Conservation (phyloP, 106 monocot species). For the Acanthochlamys bracteata region DNA sequence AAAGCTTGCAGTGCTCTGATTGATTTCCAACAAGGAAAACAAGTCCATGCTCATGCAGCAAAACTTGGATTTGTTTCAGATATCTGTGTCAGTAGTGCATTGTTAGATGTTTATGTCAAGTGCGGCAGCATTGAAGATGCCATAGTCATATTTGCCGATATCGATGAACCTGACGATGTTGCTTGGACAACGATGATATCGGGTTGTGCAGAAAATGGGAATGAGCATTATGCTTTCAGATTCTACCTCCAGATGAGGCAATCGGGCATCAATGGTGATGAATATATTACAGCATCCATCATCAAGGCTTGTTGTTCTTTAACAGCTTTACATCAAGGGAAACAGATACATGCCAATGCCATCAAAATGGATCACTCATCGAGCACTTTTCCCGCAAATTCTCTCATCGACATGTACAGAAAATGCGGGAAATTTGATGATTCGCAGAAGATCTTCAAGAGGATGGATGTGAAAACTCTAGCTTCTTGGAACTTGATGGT, state of each 20-base stretch:
- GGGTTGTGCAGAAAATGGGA: slow-evolving; percentile 56
- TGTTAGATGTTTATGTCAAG: slow-evolving; percentile 61
- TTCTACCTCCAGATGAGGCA: slow-evolving; percentile 49
- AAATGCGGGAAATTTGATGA: slow-evolving; percentile 71
- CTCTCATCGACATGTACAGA: slow-evolving; percentile 72
- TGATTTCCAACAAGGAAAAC: slow-evolving; percentile 35
- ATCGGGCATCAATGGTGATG: slow-evolving; percentile 33
- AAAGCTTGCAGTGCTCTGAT: slow-evolving; percentile 53
- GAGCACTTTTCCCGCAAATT: slow-evolving; percentile 53
- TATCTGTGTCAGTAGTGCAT: slow-evolving; percentile 43
- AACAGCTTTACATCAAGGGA: slow-evolving; percentile 47
- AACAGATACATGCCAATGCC: slow-evolving; percentile 50
- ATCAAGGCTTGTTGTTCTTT: slow-evolving; percentile 62
- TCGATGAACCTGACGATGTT: slow-evolving; percentile 60
- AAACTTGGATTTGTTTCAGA: slow-evolving; percentile 48
- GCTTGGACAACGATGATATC: slow-evolving; percentile 75
- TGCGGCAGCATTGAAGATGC: slow-evolving; percentile 39
- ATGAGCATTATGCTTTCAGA: slow-evolving; percentile 34
- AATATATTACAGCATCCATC: slow-evolving; percentile 46
- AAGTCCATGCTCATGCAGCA: slow-evolving; percentile 46
- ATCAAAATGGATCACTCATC: slow-evolving; percentile 36
- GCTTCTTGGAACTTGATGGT: slow-evolving; percentile 75
- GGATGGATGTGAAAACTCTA: slow-evolving; percentile 22
- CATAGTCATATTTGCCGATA: slow-evolving; percentile 27
- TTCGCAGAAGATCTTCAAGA: slow-evolving; percentile 40